Evolutionary conservation across 2,329 filamentous ascomycete genomes (phyloP).

Genomic region (Calonectria multiphialidica): DNA sequence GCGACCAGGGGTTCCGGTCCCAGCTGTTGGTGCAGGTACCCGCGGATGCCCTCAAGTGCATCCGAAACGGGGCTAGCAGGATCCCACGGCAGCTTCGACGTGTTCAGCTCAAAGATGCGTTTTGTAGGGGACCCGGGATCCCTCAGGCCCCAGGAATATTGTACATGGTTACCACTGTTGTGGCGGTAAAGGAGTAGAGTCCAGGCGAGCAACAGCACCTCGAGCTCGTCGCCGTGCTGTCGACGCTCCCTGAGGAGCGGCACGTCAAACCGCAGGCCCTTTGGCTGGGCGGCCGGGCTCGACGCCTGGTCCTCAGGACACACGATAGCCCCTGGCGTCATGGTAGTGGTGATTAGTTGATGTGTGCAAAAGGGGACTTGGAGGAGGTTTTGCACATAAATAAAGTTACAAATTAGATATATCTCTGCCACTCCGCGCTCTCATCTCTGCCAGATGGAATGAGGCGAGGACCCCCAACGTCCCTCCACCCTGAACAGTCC

Average conservation of each 20-base stretch:
- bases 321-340: conserved; percentile 30
- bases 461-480: background rate
- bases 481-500: conserved; percentile 26
- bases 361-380: background rate
- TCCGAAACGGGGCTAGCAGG: conserved; percentile 28
- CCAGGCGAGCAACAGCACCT: conserved; percentile 38
- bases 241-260: conserved; percentile 29
- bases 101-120: conserved; percentile 37
- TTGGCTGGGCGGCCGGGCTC: conserved; percentile 10
- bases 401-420: conserved; percentile 10
- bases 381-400: conserved; percentile 14
- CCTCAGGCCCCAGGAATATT: conserved; percentile 38
- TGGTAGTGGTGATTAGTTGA: conserved; percentile 16
- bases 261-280: conserved; percentile 36
- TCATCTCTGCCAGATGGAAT: background rate
- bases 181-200: conserved; percentile 39
- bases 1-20: conserved; percentile 11
- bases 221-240: conserved; percentile 27
- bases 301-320: conserved; percentile 18
- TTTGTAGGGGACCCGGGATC: conserved; percentile 28
- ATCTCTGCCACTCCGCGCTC: background rate
- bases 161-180: conserved; percentile 37
- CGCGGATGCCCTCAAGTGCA: conserved; percentile 32
- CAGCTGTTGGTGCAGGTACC: conserved; percentile 30
- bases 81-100: conserved; percentile 36